Evolutionary conservation across 805 yeast genomes (phyloP).

Genomic region (Candida sphagnicola): DNA sequence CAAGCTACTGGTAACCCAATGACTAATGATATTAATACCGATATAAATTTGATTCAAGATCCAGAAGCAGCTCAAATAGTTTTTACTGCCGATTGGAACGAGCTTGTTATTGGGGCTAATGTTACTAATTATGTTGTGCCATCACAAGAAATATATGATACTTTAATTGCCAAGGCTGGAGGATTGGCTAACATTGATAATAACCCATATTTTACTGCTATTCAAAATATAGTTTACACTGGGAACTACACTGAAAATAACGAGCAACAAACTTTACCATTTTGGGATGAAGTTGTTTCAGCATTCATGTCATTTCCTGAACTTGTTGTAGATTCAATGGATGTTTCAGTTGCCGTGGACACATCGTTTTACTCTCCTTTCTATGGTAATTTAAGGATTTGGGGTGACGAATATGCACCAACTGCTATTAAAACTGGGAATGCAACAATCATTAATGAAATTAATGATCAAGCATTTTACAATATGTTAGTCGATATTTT

Average conservation of each 20-base stretch:
- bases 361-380: slow-evolving; percentile 39
- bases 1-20: slow-evolving; percentile 22
- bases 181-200: slow-evolving; percentile 22
- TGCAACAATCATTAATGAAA: slow-evolving; percentile 29
- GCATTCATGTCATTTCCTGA: slow-evolving; percentile 36
- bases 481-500: slow-evolving; percentile 26
- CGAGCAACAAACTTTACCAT: slow-evolving; percentile 33
- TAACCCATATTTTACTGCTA: slow-evolving; percentile 24
- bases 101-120: slow-evolving; percentile 37
- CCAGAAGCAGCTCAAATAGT: slow-evolving; percentile 45
- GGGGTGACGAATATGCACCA: slow-evolving; percentile 37
- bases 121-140: slow-evolving; percentile 39
- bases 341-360: slow-evolving; percentile 33
- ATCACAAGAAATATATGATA: slow-evolving; percentile 32
- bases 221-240: slow-evolving; percentile 25
- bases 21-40: slow-evolving; percentile 35
- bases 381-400: slow-evolving; percentile 37
- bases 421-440: slow-evolving; percentile 28
- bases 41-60: slow-evolving; percentile 41
- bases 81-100: slow-evolving; percentile 38
- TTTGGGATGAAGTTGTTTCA: slow-evolving; percentile 42
- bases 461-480: slow-evolving; percentile 27
- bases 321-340: slow-evolving; percentile 22
- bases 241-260: slow-evolving; percentile 28
- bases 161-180: slow-evolving; percentile 32